Evolutionary conservation across 2,329 filamentous ascomycete genomes (phyloP), one percentile per base, ranked within the genome.

Genomic region (Metarhizium humberi): DNA sequence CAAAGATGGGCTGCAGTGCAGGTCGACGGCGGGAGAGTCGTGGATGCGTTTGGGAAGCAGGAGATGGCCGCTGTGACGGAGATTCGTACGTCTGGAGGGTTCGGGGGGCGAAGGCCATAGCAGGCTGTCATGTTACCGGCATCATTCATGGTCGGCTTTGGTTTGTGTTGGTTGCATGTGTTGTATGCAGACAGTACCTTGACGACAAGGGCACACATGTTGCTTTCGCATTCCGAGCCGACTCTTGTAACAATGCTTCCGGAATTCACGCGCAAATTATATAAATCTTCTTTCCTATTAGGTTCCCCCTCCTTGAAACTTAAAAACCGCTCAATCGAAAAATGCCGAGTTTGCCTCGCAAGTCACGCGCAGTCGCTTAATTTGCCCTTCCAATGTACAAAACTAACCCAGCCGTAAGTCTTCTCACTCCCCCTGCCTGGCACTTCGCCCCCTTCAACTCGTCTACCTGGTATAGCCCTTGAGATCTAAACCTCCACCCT

Each of bases 1-100:
- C 76, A 80, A 71, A 70, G 75, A 46, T 84, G 80, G 80, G 73
- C 69, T 0, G 72, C 73, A 3, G 72, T 84, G 7, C 73, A 75
- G 32, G 63, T 79, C 2, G 64, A 63, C 10, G 65, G 65, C 3
- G 69, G 70, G 6, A 67, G 66, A 55, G 56, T 81, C 36, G 67
- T 72, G 18, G 65, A 73, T 60, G 72, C 69, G 3, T 72, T 78
- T 58, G 60, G 11, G 30, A 40, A n/a, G 49, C 29, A 1, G 14
- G 38, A 18, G 6, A n/a, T 53, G 25, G 30, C 16, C 4, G 25
- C 6, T 32, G 52, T 30, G 32, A 50, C 30, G 32, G 45, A 58
- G 7, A 54, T 58, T 42, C 56, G 53, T 29, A 20, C 59, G 34
- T 53, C 50, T 6, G 49, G 29, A 49, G 58, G 56, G 5, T 58